A percentile compares a stretch with the other conserved stretches of the same genome.
These are phyloP conservation scores for Chrysosporium queenslandicum DNA, from an alignment of 2,329 filamentous ascomycete species.

Conservation along the genomic window DNA sequence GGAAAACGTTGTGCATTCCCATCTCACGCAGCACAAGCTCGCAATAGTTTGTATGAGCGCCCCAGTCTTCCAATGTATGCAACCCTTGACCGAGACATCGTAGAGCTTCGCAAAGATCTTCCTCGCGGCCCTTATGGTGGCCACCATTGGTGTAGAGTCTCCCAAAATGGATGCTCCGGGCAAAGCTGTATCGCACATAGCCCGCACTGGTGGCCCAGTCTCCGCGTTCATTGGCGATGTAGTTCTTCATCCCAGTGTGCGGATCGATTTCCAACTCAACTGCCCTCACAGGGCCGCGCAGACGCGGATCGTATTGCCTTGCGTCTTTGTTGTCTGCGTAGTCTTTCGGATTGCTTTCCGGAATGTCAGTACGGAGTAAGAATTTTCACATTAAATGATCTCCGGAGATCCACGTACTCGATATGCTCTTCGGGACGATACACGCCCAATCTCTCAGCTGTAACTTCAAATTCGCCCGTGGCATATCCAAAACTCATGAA, in stretches of 20 bases:
- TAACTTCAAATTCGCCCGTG: conserved; percentile 78
- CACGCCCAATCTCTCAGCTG: conserved; percentile 65
- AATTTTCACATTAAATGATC: no score
- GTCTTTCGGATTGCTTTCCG: conserved; percentile 58
- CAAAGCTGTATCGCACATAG: conserved; percentile 67
- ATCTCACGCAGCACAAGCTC: conserved; percentile 67
- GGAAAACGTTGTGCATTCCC: conserved; percentile 58
- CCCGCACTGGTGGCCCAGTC: conserved; percentile 83
- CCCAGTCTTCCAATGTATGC: conserved; percentile 69
- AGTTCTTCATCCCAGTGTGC: conserved; percentile 95
- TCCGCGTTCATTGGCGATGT: conserved; percentile 84
- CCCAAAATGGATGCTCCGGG: conserved; percentile 65
- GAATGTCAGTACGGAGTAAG: not conserved
- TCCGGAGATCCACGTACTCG: conserved; percentile 28
- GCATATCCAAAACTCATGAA: conserved; percentile 77
- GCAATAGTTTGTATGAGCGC: conserved; percentile 74
- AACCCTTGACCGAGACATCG: conserved; percentile 65
- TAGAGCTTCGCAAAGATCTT: conserved; percentile 70
- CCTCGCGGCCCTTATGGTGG: conserved; percentile 53
- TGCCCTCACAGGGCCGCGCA: conserved; percentile 66
- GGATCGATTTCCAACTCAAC: conserved; percentile 63
- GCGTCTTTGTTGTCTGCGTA: conserved; percentile 85
- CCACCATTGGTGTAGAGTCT: conserved; percentile 61
- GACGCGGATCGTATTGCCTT: conserved; percentile 60
- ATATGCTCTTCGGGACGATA: conserved; percentile 62